Evolutionary conservation across 768 basidiomycete genomes (phyloP).

Genomic region (Tephrocybe sp.): DNA sequence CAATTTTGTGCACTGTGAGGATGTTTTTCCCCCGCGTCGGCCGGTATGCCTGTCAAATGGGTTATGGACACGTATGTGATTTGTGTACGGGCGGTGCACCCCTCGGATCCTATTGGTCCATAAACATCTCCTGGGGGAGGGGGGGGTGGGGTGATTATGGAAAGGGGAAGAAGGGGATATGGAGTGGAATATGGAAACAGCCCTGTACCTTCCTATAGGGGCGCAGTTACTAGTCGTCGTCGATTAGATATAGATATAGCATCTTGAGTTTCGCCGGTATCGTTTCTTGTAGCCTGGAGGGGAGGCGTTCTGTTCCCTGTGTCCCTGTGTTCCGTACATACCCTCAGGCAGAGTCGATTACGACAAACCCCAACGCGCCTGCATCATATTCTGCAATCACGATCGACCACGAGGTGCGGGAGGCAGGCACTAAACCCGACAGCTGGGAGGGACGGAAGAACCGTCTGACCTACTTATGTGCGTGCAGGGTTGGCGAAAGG

Average conservation of each 20-base stretch:
- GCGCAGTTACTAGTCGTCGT: neutral
- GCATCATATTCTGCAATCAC: neutral
- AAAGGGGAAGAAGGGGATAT: neutral
- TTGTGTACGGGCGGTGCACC: neutral
- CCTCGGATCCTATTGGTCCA: neutral
- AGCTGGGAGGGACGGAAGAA: neutral
- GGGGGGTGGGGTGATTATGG: no score
- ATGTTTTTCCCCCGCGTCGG: neutral
- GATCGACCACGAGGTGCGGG: neutral
- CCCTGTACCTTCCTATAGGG: neutral
- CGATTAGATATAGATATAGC: constrained; percentile 5
- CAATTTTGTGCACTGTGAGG: no score
- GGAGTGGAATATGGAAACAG: neutral
- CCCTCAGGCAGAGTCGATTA: no score
- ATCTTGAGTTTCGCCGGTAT: neutral
- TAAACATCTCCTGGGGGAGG: neutral
- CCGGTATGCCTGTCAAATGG: neutral
- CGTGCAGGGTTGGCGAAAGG: no score
- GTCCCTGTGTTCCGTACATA: no score
- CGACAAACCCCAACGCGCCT: no score
- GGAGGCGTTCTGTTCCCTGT: no score
- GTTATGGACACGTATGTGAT: no score
- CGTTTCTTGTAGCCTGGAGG: no score
- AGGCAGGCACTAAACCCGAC: neutral
- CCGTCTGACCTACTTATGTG: no score